These are phyloP conservation scores for Daldinia sp. DNA, from an alignment of 2,329 filamentous ascomycete genomes.

Conservation along the genomic window DNA sequence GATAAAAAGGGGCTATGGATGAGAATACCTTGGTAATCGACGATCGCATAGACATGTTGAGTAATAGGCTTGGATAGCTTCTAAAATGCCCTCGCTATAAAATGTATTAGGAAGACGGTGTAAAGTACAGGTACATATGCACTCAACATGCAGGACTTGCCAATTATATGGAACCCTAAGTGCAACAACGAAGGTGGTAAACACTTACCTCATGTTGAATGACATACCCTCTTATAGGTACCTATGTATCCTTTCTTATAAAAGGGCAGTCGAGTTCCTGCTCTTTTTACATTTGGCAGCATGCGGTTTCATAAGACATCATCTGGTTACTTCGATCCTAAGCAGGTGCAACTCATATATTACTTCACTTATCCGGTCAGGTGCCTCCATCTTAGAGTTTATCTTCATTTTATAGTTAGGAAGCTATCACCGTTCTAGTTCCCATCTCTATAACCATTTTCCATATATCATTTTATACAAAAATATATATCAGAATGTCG, in stretches of 20 bases:
- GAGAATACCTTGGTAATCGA: background rate
- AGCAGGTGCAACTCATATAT: background rate
- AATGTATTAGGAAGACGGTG: too few relatives aligned
- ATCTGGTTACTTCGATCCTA: background rate
- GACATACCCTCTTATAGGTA: background rate
- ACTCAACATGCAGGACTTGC: background rate
- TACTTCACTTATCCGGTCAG: background rate
- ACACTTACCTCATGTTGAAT: background rate
- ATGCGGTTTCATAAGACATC: background rate
- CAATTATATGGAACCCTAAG: background rate
- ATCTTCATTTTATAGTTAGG: background rate
- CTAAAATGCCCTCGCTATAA: too few relatives aligned
- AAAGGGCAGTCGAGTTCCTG: constrained; percentile 1
- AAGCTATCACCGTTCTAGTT: background rate
- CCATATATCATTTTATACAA: background rate
- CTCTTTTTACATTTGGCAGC: background rate
- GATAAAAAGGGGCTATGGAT: background rate
- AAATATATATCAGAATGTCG: constrained; percentile 11
- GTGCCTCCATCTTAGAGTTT: constrained; percentile 6
- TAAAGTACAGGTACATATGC: too few relatives aligned
- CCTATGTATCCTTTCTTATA: constrained; percentile 1
- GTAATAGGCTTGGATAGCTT: too few relatives aligned
- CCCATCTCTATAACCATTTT: background rate
- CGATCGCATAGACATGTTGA: background rate
- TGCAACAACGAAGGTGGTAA: constrained; percentile 6